phyloP scores from a whole-genome alignment of 139 green algal species.

The Coccomyxa sp. region DNA sequence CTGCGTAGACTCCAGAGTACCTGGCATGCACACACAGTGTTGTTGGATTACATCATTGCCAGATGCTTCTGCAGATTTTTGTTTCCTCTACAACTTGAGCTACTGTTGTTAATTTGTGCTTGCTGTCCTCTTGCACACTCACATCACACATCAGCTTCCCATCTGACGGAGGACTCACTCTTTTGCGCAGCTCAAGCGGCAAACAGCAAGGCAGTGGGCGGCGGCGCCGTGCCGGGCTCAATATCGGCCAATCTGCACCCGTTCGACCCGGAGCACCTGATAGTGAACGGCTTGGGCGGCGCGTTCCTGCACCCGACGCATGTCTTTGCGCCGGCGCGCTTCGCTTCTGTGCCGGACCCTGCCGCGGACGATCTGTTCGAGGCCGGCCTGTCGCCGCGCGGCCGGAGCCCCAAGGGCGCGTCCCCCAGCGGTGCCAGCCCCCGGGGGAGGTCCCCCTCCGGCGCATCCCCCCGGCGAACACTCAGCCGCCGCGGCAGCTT shows the following conservation, averaged over 20 bases:
- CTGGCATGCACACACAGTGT: too few species aligned
- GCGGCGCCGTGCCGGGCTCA: background rate
- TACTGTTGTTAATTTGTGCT: too few species aligned
- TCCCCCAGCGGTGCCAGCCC: background rate
- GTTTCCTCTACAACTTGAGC: too few species aligned
- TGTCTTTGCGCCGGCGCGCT: constrained; percentile 65
- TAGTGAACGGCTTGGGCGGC: constrained; percentile 71
- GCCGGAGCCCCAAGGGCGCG: constrained; percentile 6
- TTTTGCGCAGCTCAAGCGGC: background rate
- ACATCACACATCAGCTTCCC: too few species aligned
- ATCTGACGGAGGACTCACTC: too few species aligned
- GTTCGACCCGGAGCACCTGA: constrained; percentile 78
- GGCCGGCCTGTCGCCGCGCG: background rate
- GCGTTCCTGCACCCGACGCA: constrained; percentile 89
- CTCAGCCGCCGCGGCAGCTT: background rate
- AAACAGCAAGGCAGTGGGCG: background rate
- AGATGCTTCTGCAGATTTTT: too few species aligned
- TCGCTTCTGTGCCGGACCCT: constrained; percentile 41
- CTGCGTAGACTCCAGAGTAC: too few species aligned
- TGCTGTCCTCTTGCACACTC: too few species aligned
- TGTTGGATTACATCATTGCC: too few species aligned
- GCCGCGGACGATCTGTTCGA: constrained; percentile 41
- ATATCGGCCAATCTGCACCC: constrained; percentile 13
- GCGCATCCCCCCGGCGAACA: background rate
- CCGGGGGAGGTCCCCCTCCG: background rate